Conservation (phyloP, 2,329 filamentous ascomycete genomes). For the Penicillium hordei region DNA sequence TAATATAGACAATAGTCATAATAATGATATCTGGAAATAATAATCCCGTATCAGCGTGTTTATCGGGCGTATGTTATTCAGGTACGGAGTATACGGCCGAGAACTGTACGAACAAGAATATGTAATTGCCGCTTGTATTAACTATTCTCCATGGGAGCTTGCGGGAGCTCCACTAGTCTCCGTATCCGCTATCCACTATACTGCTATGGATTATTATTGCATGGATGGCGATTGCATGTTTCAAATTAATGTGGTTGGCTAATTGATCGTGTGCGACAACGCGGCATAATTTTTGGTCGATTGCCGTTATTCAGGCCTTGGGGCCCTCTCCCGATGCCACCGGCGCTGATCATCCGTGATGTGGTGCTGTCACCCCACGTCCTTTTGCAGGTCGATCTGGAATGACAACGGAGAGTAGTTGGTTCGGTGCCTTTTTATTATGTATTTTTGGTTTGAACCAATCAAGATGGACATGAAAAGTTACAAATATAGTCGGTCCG, state of each 20-base stretch:
- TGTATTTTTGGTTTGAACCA: neutral
- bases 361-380: constrained; percentile 1
- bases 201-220: neutral
- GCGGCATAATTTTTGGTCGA: neutral
- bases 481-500: neutral
- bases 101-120: neutral
- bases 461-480: neutral
- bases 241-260: constrained; percentile 1
- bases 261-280: neutral
- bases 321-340: neutral
- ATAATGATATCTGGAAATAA: neutral
- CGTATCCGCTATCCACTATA: neutral
- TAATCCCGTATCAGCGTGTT: neutral
- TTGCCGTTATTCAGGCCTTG: neutral
- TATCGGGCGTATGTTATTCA: constrained; percentile 1
- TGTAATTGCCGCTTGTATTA: neutral
- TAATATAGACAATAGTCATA: neutral
- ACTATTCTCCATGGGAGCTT: neutral
- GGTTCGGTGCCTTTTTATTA: neutral
- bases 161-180: constrained; percentile 1
- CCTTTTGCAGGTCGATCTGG: constrained; percentile 1
- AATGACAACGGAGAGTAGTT: neutral
- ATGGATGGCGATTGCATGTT: neutral
- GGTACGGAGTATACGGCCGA: constrained; percentile 1
- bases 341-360: constrained; percentile 2